Conservation (phyloP, 176 grass and related monocot species). For the Ananas comosus region DNA sequence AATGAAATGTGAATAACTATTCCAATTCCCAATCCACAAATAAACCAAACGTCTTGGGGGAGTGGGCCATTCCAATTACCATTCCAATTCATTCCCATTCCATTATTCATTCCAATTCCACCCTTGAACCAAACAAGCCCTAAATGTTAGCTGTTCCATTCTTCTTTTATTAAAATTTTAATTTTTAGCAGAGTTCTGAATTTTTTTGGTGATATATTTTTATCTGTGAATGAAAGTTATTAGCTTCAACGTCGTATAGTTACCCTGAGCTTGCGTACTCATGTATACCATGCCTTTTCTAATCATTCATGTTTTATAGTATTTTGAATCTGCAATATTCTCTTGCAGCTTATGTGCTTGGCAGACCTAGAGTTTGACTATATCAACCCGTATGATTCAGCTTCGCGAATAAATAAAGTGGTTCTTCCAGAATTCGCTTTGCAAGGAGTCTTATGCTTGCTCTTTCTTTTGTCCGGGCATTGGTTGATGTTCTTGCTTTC, state of each 20-base stretch:
- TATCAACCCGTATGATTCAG: constrained; percentile 88
- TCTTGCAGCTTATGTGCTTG: constrained; percentile 79
- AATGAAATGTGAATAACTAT: too few relatives aligned
- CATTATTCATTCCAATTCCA: too few relatives aligned
- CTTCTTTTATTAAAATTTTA: too few relatives aligned
- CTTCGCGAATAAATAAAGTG: constrained; percentile 81
- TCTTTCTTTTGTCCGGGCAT: constrained; percentile 75
- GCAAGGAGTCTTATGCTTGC: constrained; percentile 50
- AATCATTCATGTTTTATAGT: constrained; percentile 5
- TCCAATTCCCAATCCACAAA: too few relatives aligned
- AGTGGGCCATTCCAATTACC: too few relatives aligned
- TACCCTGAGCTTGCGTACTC: not conserved
- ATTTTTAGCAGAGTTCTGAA: too few relatives aligned
- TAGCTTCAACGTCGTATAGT: not conserved
- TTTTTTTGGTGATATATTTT: too few relatives aligned
- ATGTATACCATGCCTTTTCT: not conserved
- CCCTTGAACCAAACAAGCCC: too few relatives aligned
- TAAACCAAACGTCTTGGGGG: too few relatives aligned
- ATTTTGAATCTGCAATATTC: constrained; percentile 7
- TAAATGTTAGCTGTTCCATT: too few relatives aligned
- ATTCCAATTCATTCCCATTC: too few relatives aligned
- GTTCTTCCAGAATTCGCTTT: constrained; percentile 73
- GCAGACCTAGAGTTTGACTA: constrained; percentile 96
- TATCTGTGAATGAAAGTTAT: too few relatives aligned
- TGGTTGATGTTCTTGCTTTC: constrained; percentile 85